Conservation (phyloP, 768 basidiomycete genomes). For the Trametes cubensis region DNA sequence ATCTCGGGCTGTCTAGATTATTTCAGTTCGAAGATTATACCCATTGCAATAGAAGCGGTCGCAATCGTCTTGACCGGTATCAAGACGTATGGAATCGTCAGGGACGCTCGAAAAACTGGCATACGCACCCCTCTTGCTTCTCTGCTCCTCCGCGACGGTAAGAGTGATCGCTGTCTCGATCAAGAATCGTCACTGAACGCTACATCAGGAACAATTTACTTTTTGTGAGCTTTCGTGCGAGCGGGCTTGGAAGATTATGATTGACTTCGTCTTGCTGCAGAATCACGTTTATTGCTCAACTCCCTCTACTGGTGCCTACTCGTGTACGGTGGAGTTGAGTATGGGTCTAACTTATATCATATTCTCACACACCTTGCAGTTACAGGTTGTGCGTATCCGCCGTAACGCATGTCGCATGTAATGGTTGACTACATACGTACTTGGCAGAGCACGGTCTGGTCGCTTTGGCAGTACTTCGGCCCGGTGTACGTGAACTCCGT, state of each 20-base stretch:
- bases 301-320: not conserved
- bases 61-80: conserved; percentile 18
- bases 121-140: conserved; percentile 15
- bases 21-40: not conserved
- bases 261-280: too few relatives aligned
- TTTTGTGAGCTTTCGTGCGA: conserved; percentile 8
- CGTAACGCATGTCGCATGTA: too few relatives aligned
- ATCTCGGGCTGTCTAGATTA: not conserved
- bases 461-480: conserved; percentile 11
- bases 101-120: not conserved
- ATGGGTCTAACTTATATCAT: too few relatives aligned
- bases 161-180: not conserved
- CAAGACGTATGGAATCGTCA: conserved; percentile 18
- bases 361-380: too few relatives aligned
- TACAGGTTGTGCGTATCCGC: not conserved
- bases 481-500: conserved; percentile 1
- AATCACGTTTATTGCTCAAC: too few relatives aligned
- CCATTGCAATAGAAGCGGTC: conserved; percentile 12
- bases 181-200: not conserved
- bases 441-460: conserved; percentile 5
- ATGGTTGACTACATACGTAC: not conserved
- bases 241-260: too few relatives aligned
- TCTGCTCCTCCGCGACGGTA: conserved; percentile 19
- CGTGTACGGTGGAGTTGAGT: not conserved
- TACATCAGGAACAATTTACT: conserved; percentile 18